A percentile compares a stretch with the other conserved stretches of the same genome.
Evolutionary conservation across 2,329 filamentous ascomycete species (phyloP).

Genomic region (Elsinoe batatas): DNA sequence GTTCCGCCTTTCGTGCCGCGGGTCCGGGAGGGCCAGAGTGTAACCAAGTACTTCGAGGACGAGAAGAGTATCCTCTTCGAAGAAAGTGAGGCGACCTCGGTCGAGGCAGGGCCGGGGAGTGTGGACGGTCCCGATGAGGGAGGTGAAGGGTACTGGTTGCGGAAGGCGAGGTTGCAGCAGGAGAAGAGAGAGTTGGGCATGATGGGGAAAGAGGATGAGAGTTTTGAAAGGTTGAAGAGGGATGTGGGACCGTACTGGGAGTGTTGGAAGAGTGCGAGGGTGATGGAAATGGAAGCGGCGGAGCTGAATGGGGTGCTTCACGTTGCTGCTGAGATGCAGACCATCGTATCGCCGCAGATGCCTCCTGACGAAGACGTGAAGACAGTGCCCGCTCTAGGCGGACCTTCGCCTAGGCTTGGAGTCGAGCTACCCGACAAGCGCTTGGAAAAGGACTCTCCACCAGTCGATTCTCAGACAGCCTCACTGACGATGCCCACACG

Average conservation of each 20-base stretch:
- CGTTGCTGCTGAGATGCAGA: neutral
- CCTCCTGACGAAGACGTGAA: neutral
- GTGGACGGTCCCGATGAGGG: neutral
- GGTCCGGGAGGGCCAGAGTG: conserved; percentile 42
- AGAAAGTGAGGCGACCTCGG: conserved; percentile 11
- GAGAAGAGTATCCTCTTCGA: conserved; percentile 54
- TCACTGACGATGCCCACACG: no score
- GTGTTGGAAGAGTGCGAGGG: conserved; percentile 22
- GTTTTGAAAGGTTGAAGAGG: conserved; percentile 24
- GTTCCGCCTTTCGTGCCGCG: conserved; percentile 71
- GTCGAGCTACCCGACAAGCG: neutral
- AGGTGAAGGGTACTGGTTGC: neutral
- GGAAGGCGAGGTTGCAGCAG: conserved; percentile 3
- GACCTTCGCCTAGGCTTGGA: neutral
- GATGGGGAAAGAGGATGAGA: conserved; percentile 21
- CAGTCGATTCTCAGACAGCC: no score
- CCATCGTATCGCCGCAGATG: neutral
- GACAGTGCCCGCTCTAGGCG: neutral
- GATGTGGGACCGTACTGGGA: conserved; percentile 23
- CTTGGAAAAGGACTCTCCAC: no score
- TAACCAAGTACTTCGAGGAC: conserved; percentile 82
- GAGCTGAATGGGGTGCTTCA: neutral
- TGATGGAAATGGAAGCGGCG: conserved; percentile 21
- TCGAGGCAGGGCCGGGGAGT: neutral
- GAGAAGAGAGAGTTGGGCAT: conserved; percentile 26